Evolutionary conservation across 2,329 filamentous ascomycete species (phyloP).

Genomic region (Graphiopsis chlorocephala): DNA sequence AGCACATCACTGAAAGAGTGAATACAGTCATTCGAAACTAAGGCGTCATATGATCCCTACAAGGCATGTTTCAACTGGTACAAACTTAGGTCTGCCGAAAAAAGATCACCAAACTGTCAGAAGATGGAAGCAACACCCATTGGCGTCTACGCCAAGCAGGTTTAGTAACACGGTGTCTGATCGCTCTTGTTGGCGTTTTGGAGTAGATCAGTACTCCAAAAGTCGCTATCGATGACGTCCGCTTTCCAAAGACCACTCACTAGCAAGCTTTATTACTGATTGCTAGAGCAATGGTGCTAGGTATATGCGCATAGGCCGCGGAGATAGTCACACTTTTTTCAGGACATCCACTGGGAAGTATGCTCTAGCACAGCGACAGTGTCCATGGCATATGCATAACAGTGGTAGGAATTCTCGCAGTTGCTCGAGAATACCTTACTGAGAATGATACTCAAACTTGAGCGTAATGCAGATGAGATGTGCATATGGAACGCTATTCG

Average conservation of each 20-base stretch:
- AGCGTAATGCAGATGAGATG: background rate
- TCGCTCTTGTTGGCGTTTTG: background rate
- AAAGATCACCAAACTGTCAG: background rate
- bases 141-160: accelerated
- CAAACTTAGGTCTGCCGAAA: background rate
- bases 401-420: background rate
- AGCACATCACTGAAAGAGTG: background rate
- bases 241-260: background rate
- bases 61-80: background rate
- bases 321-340: background rate
- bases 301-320: background rate
- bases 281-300: background rate
- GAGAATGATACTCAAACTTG: background rate
- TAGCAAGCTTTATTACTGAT: background rate
- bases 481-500: background rate
- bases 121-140: background rate
- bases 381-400: background rate
- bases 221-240: background rate
- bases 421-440: background rate
- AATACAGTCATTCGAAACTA: background rate
- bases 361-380: background rate
- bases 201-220: background rate
- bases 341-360: background rate
- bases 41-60: background rate
- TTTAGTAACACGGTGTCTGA: background rate